These are phyloP conservation scores for Naematelia encephala DNA, from an alignment of 768 basidiomycete species.

Conservation along the genomic window DNA sequence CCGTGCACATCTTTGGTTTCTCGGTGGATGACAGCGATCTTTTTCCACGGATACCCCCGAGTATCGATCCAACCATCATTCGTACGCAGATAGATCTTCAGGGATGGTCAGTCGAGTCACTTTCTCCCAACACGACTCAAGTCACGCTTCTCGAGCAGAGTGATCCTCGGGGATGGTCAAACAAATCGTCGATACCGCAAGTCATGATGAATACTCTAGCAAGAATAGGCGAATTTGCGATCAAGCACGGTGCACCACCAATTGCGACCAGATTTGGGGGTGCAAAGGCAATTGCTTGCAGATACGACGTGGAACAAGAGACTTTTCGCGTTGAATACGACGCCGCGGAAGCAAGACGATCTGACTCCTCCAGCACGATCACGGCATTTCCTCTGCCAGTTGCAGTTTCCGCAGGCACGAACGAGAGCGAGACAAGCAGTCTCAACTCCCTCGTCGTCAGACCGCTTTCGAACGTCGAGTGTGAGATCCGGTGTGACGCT, in stretches of 20 bases:
- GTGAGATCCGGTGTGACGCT: conserved; percentile 85
- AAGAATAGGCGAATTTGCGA: conserved; percentile 90
- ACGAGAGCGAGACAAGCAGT: conserved; percentile 23
- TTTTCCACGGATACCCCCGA: conserved; percentile 64
- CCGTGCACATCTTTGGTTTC: conserved; percentile 92
- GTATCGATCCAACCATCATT: conserved; percentile 71
- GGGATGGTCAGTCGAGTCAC: conserved; percentile 93
- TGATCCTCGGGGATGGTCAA: conserved; percentile 95
- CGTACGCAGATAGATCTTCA: conserved; percentile 96
- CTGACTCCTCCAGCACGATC: conserved; percentile 40
- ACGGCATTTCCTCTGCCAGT: conserved; percentile 43
- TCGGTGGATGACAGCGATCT: conserved; percentile 85
- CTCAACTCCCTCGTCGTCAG: conserved; percentile 31
- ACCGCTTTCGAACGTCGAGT: conserved; percentile 61
- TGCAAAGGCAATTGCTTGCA: conserved; percentile 67
- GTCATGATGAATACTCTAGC: conserved; percentile 86
- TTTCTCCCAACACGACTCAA: conserved; percentile 91
- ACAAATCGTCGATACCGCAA: conserved; percentile 88
- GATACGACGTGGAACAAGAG: conserved; percentile 83
- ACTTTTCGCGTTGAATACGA: conserved; percentile 79
- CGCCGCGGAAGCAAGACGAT: conserved; percentile 50
- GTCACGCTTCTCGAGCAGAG: conserved; percentile 93
- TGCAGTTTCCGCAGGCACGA: conserved; percentile 52
- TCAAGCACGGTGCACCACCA: conserved; percentile 92
- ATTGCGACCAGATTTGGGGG: conserved; percentile 76